A percentile compares a stretch with the other conserved stretches of the same genome.
phyloP scores from a whole-genome alignment of 73 alveolate genomes.

The Strombidium stylifer region DNA sequence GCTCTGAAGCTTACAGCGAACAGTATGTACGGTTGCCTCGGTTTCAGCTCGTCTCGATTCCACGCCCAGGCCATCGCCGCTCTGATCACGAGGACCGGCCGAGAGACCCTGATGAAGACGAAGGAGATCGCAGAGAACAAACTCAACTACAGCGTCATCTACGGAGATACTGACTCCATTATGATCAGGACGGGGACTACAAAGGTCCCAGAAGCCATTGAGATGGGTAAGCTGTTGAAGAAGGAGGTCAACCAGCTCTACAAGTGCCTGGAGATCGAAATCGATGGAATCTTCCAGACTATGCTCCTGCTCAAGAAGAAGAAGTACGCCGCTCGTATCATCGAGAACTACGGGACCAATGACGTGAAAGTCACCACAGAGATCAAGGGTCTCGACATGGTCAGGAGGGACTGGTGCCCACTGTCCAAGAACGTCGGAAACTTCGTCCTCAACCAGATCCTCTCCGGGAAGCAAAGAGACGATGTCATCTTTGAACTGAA shows the following conservation, averaged over 20 bases:
- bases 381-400: constrained; percentile 97
- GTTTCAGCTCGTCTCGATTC: constrained; percentile 96
- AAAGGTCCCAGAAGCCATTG: constrained; percentile 69
- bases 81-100: constrained; percentile 95
- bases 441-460: constrained; percentile 72
- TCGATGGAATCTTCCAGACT: constrained; percentile 96
- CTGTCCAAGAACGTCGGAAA: constrained; percentile 82
- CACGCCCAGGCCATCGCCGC: constrained; percentile 98
- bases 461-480: constrained; percentile 84
- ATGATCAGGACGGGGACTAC: constrained; percentile 92
- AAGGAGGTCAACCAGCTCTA: constrained; percentile 89
- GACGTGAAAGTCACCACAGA: constrained; percentile 61
- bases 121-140: constrained; percentile 72
- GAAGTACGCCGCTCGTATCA: constrained; percentile 98
- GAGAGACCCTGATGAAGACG: constrained; percentile 88
- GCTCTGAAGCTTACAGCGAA: constrained; percentile 99
- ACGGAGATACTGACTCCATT: constrained; percentile 99
- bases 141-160: constrained; percentile 76
- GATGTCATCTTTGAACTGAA: constrained; percentile 72
- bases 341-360: constrained; percentile 58
- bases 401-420: constrained; percentile 99
- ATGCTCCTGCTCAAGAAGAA: constrained; percentile 96
- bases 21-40: constrained; percentile 99
- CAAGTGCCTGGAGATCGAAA: constrained; percentile 94
- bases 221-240: constrained; percentile 83